Percentiles rank a stretch among this genome's conserved stretches.
These are phyloP conservation scores for Fusarium humuli DNA, from an alignment of 2,329 filamentous ascomycete genomes.

Conservation along the genomic window DNA sequence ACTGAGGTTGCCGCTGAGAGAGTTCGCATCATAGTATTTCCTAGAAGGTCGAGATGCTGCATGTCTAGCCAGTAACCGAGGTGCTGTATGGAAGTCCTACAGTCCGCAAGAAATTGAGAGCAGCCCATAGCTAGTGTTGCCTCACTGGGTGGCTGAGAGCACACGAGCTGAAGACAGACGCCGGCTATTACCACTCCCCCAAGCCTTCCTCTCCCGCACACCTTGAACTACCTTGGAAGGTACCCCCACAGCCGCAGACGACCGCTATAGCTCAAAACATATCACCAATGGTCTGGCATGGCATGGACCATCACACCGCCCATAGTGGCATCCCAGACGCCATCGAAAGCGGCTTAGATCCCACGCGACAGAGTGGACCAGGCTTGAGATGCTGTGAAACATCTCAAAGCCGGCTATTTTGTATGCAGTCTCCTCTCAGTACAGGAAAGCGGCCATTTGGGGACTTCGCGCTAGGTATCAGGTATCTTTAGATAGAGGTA, in stretches of 20 bases:
- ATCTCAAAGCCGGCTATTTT: slow-evolving; percentile 24
- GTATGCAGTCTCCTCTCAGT: slow-evolving; percentile 30
- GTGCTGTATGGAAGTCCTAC: not conserved
- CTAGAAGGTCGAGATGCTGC: slow-evolving; percentile 10
- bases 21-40: not conserved
- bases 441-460: slow-evolving; percentile 17
- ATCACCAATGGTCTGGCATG: not conserved
- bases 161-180: not conserved
- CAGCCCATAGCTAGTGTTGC: not conserved
- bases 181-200: not conserved
- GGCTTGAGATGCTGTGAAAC: slow-evolving; percentile 14
- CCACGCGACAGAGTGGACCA: slow-evolving; percentile 24
- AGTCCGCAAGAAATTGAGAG: not conserved
- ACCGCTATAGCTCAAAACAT: slow-evolving; percentile 6
- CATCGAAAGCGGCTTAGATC: slow-evolving; percentile 1
- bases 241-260: not conserved
- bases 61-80: not conserved
- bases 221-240: not conserved
- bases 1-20: not conserved
- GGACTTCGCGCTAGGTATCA: not conserved
- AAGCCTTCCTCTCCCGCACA: not conserved
- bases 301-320: slow-evolving; percentile 1
- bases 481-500: not conserved
- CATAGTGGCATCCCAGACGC: slow-evolving; percentile 1
- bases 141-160: slow-evolving; percentile 1